Conservation (phyloP, 2,329 filamentous ascomycete species). For the Aureobasidium pullulans region DNA sequence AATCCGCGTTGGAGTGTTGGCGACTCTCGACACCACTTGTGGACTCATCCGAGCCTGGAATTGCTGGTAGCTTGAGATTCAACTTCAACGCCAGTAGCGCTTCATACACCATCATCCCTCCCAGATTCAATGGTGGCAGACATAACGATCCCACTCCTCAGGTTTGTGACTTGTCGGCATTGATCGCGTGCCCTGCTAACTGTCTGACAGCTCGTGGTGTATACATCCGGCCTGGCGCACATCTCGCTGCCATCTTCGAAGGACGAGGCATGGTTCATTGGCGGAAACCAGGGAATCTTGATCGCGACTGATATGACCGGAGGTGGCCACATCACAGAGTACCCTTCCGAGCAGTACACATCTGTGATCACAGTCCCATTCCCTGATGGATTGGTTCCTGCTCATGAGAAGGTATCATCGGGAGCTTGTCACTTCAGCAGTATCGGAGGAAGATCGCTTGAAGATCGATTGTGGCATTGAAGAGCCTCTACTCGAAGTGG, state of each 20-base stretch:
- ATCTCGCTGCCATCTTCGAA: conserved; percentile 23
- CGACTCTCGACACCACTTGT: conserved; percentile 24
- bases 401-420: conserved; percentile 6
- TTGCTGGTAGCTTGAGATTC: conserved; percentile 20
- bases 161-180: conserved; percentile 12
- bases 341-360: conserved; percentile 27
- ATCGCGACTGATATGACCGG: conserved; percentile 28
- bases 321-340: conserved; percentile 26
- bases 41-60: conserved; percentile 24
- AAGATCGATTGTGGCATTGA: background rate
- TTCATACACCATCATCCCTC: conserved; percentile 27
- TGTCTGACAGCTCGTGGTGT: conserved; percentile 24
- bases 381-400: conserved; percentile 17
- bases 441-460: background rate
- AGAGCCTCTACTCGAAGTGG: conserved; percentile 24
- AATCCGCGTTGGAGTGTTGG: conserved; percentile 31
- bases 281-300: conserved; percentile 26
- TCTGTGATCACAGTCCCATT: conserved; percentile 26
- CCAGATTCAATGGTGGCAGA: conserved; percentile 27
- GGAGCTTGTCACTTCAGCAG: conserved; percentile 14
- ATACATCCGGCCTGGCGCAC: conserved; percentile 28
- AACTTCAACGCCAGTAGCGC: conserved; percentile 23
- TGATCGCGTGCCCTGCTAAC: background rate
- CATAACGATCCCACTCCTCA: conserved; percentile 30
- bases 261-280: conserved; percentile 26